Evolutionary conservation across 106 monocot genomes (phyloP), one percentile per base, ranked within the genome.

Genomic region (Dendrobium nobile): DNA sequence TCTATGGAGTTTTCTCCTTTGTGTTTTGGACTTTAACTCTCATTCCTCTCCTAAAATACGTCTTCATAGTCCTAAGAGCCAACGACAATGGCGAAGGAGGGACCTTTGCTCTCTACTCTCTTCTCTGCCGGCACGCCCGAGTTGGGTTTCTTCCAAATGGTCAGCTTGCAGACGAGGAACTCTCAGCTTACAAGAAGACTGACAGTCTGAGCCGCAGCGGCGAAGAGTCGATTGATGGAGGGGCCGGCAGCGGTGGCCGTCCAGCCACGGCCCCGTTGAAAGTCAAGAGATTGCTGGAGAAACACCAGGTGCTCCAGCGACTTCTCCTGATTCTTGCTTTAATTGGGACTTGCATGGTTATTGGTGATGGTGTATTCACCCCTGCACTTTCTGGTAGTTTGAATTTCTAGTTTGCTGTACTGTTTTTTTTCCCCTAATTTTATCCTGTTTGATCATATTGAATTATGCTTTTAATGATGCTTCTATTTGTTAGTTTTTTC

Each of bases 31-130:
- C 94, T 0, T 87, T 97, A 10, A 94, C 96, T 5, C 86, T 97
- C 17, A 80, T 94, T 13, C 94, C 96, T 8, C 79, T 94, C 3
- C 75, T 97, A 56, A 97, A 97, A 78, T 97, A 97, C 77, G 96
- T 97, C 73, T 92, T 92, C 78, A 89, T 97, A 41, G 94, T 94
- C 4, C 87, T 94, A 26, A 77, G 89, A 43, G 96, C 92, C 5
- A 90, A 97, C 31, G 94, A 97, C 75, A 90, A 94, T 54, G 96
- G 96, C 8, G 96, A 97, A 55, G 96, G 96, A 7, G 93, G 94
- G 45, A 97, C 96, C 37, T 97, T 97, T 68, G 96, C 93, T 5
- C 90, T 97, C 54, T 94, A 97, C 82, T 94, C 92, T 1, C 85
- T 97, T 41, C 85, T 97, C 4, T 97, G 92, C 47, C 82, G 94